Evolutionary conservation across 2,329 filamentous ascomycete species (phyloP).

Genomic region (Exophiala dermatitidis): DNA sequence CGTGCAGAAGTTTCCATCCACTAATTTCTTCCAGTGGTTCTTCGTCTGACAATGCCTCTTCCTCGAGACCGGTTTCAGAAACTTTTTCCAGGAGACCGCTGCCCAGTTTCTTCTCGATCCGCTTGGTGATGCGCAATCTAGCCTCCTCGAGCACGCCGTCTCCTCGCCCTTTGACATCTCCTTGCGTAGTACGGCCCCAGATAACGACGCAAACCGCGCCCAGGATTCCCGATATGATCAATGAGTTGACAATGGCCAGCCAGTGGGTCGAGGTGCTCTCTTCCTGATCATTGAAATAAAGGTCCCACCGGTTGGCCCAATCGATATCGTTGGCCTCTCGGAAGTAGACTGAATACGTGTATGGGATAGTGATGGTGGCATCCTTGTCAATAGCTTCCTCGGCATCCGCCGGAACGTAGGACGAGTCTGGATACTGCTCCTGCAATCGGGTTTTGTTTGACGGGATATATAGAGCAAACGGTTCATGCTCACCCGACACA

Average conservation of each 20-base stretch:
- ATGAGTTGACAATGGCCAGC: slow-evolving; percentile 79
- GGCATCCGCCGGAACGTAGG: slow-evolving; percentile 52
- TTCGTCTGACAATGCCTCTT: slow-evolving; percentile 54
- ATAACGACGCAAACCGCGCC: slow-evolving; percentile 76
- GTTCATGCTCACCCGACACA: slow-evolving; percentile 55
- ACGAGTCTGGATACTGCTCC: slow-evolving; percentile 51
- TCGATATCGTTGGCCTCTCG: slow-evolving; percentile 72
- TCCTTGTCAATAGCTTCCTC: slow-evolving; percentile 53
- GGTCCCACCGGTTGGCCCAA: slow-evolving; percentile 78
- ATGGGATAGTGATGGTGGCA: slow-evolving; percentile 65
- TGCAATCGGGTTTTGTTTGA: slow-evolving; percentile 49
- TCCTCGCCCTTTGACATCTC: slow-evolving; percentile 68
- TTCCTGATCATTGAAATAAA: slow-evolving; percentile 83
- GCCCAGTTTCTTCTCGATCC: slow-evolving; percentile 45
- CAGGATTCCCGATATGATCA: slow-evolving; percentile 73
- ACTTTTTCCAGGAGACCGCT: slow-evolving; percentile 51
- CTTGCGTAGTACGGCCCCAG: slow-evolving; percentile 66
- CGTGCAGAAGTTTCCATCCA: slow-evolving; percentile 82
- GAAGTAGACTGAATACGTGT: slow-evolving; percentile 86
- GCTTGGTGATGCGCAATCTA: slow-evolving; percentile 45
- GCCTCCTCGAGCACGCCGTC: slow-evolving; percentile 61
- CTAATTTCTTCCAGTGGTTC: slow-evolving; percentile 70
- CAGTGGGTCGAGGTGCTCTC: slow-evolving; percentile 77
- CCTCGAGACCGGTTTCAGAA: slow-evolving; percentile 43
- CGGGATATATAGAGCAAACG: slow-evolving; percentile 62